Percentiles rank a stretch among this genome's conserved stretches.
These are phyloP conservation scores for Plenodomus tracheiphilus DNA, from an alignment of 2,329 filamentous ascomycete species.

Conservation along the genomic window DNA sequence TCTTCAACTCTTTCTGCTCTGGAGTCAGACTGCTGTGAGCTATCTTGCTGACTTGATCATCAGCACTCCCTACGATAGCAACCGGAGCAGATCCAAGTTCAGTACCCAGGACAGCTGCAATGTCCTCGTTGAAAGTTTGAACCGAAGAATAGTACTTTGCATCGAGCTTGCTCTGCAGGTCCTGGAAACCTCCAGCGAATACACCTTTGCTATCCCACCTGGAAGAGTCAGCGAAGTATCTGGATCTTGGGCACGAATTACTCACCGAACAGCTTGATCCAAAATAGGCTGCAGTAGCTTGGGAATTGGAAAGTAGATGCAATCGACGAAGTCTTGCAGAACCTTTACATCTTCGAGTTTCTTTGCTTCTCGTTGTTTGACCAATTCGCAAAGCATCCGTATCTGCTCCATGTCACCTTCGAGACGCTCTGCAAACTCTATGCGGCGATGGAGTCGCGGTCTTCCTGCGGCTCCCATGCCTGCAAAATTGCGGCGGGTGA, in stretches of 20 bases:
- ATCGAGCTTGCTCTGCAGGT: conserved; percentile 57
- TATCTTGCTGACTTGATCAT: conserved; percentile 47
- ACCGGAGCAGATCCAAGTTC: conserved; percentile 55
- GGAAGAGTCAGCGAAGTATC: neutral
- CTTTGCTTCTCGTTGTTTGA: conserved; percentile 74
- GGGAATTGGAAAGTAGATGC: conserved; percentile 87
- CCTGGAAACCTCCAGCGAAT: conserved; percentile 58
- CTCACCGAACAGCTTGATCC: conserved; percentile 80
- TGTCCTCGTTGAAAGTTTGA: conserved; percentile 61
- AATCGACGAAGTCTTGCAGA: conserved; percentile 79
- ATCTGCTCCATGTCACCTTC: conserved; percentile 78
- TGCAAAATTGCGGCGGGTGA: conserved; percentile 93
- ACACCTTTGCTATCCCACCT: conserved; percentile 55
- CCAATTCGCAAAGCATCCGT: conserved; percentile 67
- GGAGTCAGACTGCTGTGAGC: conserved; percentile 49
- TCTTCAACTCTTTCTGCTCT: conserved; percentile 80
- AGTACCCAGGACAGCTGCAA: conserved; percentile 59
- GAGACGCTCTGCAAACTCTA: conserved; percentile 82
- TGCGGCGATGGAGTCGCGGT: conserved; percentile 75
- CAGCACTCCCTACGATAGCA: conserved; percentile 45
- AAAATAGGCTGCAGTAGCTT: conserved; percentile 76
- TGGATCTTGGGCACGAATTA: conserved; percentile 40
- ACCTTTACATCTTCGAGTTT: conserved; percentile 78
- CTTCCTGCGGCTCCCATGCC: conserved; percentile 87
- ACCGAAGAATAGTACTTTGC: conserved; percentile 64